These are phyloP conservation scores for Metschnikowia matae DNA, from an alignment of 805 yeast genomes.

Conservation along the genomic window DNA sequence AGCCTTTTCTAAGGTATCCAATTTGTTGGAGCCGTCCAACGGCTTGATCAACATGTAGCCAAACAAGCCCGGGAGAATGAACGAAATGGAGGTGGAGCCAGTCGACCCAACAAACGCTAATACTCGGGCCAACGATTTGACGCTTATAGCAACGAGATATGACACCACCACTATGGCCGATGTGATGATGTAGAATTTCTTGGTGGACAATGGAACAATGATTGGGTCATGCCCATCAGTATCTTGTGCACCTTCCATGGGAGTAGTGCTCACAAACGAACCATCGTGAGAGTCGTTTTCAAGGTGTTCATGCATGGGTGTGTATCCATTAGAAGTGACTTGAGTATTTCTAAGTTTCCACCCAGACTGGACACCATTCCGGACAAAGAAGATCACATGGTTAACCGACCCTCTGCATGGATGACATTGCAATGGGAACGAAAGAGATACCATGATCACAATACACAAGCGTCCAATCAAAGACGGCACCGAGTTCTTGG, in stretches of 20 bases:
- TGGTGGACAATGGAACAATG: slow-evolving; percentile 29
- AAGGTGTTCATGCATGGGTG: slow-evolving; percentile 18
- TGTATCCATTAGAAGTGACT: slow-evolving; percentile 22
- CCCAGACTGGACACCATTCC: slow-evolving; percentile 25
- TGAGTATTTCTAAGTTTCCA: slow-evolving; percentile 21
- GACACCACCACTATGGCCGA: slow-evolving; percentile 43
- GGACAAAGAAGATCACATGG: slow-evolving; percentile 54
- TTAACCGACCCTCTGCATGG: slow-evolving; percentile 74
- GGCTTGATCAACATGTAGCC: slow-evolving; percentile 70
- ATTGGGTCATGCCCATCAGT: slow-evolving; percentile 46
- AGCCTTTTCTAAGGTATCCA: slow-evolving; percentile 25
- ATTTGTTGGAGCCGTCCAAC: slow-evolving; percentile 23
- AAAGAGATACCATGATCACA: slow-evolving; percentile 68
- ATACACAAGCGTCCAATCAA: slow-evolving; percentile 56
- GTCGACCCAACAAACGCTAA: slow-evolving; percentile 89
- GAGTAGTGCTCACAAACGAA: slow-evolving; percentile 41
- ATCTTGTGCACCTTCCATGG: slow-evolving; percentile 45
- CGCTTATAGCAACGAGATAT: slow-evolving; percentile 60
- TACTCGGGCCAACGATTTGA: slow-evolving; percentile 73
- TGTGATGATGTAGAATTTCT: slow-evolving; percentile 27
- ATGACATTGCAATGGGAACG: slow-evolving; percentile 76
- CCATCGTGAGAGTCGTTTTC: slow-evolving; percentile 24
- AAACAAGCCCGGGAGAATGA: slow-evolving; percentile 84
- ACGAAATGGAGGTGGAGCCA: slow-evolving; percentile 88
- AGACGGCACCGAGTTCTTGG: slow-evolving; percentile 46